Base-by-base conservation (phyloP, 2,329 filamentous ascomycete genomes). In the Biscogniauxia sp. region DNA sequence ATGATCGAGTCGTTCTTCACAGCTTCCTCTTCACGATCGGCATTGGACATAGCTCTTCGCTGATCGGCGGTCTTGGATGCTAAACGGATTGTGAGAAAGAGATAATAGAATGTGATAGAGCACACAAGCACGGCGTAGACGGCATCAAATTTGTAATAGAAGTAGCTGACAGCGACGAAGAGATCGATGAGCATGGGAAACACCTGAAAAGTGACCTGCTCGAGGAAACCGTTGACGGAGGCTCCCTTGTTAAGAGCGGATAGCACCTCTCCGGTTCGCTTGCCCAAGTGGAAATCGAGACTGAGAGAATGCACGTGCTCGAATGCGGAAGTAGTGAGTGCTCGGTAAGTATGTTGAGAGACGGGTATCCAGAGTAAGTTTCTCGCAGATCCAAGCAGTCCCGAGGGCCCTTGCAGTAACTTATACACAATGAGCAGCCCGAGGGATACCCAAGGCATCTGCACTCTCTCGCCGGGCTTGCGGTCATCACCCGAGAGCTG, bases 1-100 rank as follows among this genome's bases (percentile, higher is more conserved):
- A 95, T 93, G 80, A 99, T 95, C 0, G 95, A 98, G 75, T 99
- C 95, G 73, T 97, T 98, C 78, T 98, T 98, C 68, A 98, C 93
- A 6, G 95, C 95, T 76, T 97, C 94, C 77, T 97, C 93, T 77
- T 97, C 93, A 64, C 95, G 86, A 68, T 95, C 93, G 15, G 93
- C 92, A 73, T 97, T 98, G 55, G 94, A 94, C 90, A 97, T 97
- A 71, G 94, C 87, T 62, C 95, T 86, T 69, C 95, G 88, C 70
- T 97, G 92, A 70, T 96, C 92, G 6, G 93, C 92, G 69, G 95
- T 86, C 80, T 93, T 97, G 63, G 94, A 90, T 17, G 95, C 94
- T 89, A 99, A 93, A 66, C 93, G 91, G 69, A 99, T 92, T 6
- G 95, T 99, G 72, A 98, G 86, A 76, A 97, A 97, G 57, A 98